Base-by-base conservation (phyloP, 2,329 filamentous ascomycete species). In the Scopulariopsis brevicaulis region DNA sequence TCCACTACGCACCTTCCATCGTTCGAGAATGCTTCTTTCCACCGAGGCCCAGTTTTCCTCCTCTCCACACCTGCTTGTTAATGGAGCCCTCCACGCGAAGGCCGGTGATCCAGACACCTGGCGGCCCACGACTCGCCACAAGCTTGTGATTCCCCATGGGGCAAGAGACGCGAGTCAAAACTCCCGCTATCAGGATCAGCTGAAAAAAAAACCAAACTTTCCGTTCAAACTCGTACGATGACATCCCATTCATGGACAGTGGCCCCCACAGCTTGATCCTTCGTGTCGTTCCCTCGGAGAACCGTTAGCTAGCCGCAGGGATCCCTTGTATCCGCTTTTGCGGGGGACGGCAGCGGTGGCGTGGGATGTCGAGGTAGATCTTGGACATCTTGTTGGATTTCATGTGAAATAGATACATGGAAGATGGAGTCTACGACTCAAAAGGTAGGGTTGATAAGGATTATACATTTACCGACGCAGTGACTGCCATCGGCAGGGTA, bases 401-500 rank as follows among this genome's bases (percentile, higher is more conserved):
- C 8, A 22, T 20, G n/a, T 22, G 46, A 50, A 14, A n/a, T 50
- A 7, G 11, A 50, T 50, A 12, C 11, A 50, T 22, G 20, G 22
- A 50, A 50, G 2, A n/a, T 4, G n/a, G 46, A 50, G 46, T 11
- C 22, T 7, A 24, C 8, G 46, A 50, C 46, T 50, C 46, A 14
- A 24, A 24, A 50, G 22, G 5, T 14, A 10, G 20, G n/a, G 22
- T 24, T 20, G 14, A 24, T 11, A 50, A 24, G 22, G 12, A 24
- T 50, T 50, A 50, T 22, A 50, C 46, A 24, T 50, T 22, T 50
- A 50, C 46, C 46, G 46, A 50, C 14, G 22, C 46, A 20, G n/a
- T 24, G 14, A 24, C n/a, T 50, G 46, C 25, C 25, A 58, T 54
- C 40, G 10, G 20, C n/a, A 51, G 57, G 57, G 57, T 58, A 58